These are phyloP conservation scores for Castanopsis chinensis DNA, from an alignment of 306 rosid species.

Conservation along the genomic window DNA sequence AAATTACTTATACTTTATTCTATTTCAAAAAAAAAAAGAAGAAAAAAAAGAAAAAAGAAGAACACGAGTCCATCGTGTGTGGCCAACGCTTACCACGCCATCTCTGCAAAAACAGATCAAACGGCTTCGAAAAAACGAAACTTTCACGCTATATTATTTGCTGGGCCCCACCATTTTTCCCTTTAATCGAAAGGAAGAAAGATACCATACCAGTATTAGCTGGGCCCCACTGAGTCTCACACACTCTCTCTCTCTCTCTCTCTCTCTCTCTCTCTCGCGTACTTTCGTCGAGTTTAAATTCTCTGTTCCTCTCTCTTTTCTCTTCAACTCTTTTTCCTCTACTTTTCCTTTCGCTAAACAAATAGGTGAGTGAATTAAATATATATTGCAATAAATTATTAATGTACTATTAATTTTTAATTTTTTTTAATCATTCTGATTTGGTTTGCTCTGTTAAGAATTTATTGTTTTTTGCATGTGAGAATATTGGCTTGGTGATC, in stretches of 20 bases:
- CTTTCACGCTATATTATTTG: not conserved
- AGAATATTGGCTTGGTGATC: not conserved
- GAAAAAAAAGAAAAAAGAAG: too few relatives aligned
- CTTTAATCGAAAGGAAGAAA: not conserved
- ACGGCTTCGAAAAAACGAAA: not conserved
- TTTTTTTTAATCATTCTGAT: not conserved
- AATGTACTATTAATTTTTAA: not conserved
- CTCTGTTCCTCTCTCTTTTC: not conserved
- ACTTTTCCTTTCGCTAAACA: not conserved
- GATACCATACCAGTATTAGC: not conserved
- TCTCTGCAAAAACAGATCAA: too few relatives aligned
- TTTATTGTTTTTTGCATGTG: not conserved
- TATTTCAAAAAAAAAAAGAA: too few relatives aligned
- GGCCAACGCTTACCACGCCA: too few relatives aligned
- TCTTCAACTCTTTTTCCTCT: conserved; percentile 14
- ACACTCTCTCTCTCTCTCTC: not conserved
- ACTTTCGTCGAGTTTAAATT: conserved; percentile 13
- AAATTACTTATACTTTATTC: too few relatives aligned
- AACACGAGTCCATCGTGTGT: too few relatives aligned
- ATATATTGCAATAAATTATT: too few relatives aligned
- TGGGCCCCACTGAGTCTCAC: conserved; percentile 31
- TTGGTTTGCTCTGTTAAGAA: not conserved
- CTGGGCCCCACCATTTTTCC: not conserved
- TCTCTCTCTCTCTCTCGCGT: too few relatives aligned
- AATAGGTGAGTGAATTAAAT: not conserved